phyloP scores from a whole-genome alignment of 352 stramenopile genomes.

The Phytophthora aleatoria region DNA sequence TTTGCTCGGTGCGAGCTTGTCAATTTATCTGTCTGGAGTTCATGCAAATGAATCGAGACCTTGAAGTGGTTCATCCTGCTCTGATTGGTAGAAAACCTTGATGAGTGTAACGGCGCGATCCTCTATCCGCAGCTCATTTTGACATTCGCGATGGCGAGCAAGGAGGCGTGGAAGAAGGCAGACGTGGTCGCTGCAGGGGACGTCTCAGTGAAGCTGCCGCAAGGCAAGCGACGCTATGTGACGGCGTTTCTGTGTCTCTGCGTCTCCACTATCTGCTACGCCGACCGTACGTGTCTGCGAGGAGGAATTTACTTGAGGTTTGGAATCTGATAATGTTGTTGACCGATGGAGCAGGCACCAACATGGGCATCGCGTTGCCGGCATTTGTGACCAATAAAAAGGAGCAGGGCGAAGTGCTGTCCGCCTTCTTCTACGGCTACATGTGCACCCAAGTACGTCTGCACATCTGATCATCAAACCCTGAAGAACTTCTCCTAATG shows the following conservation, averaged over 20 bases:
- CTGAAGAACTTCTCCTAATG: background rate
- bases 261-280: conserved; percentile 86
- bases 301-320: background rate
- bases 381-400: conserved; percentile 76
- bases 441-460: conserved; percentile 75
- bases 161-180: conserved; percentile 27
- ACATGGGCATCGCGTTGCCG: conserved; percentile 86
- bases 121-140: conserved; percentile 20
- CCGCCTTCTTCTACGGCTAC: conserved; percentile 90
- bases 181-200: conserved; percentile 12
- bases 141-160: conserved; percentile 22
- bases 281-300: conserved; percentile 56
- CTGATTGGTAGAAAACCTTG: conserved; percentile 34
- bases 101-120: conserved; percentile 31
- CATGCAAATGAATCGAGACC: background rate
- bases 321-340: conserved; percentile 22
- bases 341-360: conserved; percentile 55
- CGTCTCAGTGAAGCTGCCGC: conserved; percentile 21
- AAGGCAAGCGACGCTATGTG: conserved; percentile 61
- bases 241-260: conserved; percentile 77
- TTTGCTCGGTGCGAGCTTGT: conserved; percentile 18
- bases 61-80: conserved; percentile 17
- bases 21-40: conserved; percentile 13
- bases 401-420: conserved; percentile 82
- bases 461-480: background rate